Conservation (phyloP, 2,329 filamentous ascomycete species). For the Drechmeria coniospora region DNA sequence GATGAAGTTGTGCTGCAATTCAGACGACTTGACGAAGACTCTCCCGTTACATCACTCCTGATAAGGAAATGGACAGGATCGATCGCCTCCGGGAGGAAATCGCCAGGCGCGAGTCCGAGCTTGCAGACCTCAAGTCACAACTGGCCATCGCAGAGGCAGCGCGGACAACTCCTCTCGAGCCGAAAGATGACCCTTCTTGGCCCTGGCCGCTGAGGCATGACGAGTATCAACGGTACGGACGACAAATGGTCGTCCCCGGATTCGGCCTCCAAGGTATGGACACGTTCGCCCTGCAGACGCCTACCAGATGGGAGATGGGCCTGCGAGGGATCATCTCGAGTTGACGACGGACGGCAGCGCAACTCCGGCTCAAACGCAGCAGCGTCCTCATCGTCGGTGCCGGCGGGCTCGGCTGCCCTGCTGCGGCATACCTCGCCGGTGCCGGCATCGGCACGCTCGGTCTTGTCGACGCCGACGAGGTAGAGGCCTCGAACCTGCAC, state of each 20-base stretch:
- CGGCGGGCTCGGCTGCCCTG: conserved; percentile 82
- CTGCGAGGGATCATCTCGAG: neutral
- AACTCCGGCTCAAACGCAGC: conserved; percentile 54
- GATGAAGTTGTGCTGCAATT: no score
- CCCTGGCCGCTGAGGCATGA: conserved; percentile 55
- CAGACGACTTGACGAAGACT: no score
- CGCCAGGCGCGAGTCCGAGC: conserved; percentile 28
- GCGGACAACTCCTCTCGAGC: neutral
- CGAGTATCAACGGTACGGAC: conserved; percentile 76
- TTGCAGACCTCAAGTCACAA: conserved; percentile 27
- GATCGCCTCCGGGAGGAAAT: conserved; percentile 32
- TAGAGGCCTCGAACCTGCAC: conserved; percentile 84
- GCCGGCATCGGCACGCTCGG: conserved; percentile 75
- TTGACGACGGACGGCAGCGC: conserved; percentile 34
- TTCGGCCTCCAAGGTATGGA: conserved; percentile 56
- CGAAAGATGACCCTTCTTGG: conserved; percentile 12
- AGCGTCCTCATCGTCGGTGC: conserved; percentile 71
- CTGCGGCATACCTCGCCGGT: conserved; percentile 81
- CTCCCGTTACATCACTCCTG: no score
- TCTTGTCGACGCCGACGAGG: conserved; percentile 72
- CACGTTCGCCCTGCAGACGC: neutral
- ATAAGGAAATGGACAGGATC: conserved; percentile 19
- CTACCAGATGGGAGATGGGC: no score
- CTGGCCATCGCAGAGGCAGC: conserved; percentile 24
- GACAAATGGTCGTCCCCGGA: conserved; percentile 78